Conservation (phyloP, 2,329 filamentous ascomycete species). For the Talaromyces sp. region DNA sequence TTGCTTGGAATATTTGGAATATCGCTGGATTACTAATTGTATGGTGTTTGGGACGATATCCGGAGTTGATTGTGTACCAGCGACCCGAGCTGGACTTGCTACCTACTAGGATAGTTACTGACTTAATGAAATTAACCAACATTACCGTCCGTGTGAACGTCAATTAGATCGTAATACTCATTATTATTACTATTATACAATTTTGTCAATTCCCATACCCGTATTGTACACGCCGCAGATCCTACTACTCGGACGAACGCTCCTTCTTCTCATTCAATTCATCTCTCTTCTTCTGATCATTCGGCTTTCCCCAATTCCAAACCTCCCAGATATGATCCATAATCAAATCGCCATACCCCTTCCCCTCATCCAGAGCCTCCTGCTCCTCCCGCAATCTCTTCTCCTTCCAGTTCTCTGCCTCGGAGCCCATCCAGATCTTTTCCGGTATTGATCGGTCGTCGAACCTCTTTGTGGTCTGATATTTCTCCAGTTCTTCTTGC, state of each 20-base stretch:
- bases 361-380: conserved; percentile 42
- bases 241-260: not conserved
- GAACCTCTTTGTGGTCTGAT: conserved; percentile 29
- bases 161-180: not conserved
- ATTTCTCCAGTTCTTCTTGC: conserved; percentile 34
- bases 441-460: conserved; percentile 29
- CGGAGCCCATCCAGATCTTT: conserved; percentile 41
- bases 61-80: not conserved
- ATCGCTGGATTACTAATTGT: not conserved
- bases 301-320: conserved; percentile 39
- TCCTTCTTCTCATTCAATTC: conserved; percentile 6
- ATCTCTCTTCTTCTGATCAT: conserved; percentile 19
- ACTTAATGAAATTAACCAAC: not conserved
- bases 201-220: not conserved
- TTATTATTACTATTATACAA: not conserved
- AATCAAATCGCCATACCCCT: conserved; percentile 46
- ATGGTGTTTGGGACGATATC: not conserved
- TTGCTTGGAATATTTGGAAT: not conserved
- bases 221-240: not conserved
- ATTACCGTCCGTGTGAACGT: not conserved
- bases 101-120: not conserved
- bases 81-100: not conserved
- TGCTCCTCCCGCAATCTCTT: conserved; percentile 40
- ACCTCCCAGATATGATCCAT: conserved; percentile 47
- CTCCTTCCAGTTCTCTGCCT: conserved; percentile 45